Base-by-base conservation (phyloP, 2,329 filamentous ascomycete genomes). In the Xylaria sp. region DNA sequence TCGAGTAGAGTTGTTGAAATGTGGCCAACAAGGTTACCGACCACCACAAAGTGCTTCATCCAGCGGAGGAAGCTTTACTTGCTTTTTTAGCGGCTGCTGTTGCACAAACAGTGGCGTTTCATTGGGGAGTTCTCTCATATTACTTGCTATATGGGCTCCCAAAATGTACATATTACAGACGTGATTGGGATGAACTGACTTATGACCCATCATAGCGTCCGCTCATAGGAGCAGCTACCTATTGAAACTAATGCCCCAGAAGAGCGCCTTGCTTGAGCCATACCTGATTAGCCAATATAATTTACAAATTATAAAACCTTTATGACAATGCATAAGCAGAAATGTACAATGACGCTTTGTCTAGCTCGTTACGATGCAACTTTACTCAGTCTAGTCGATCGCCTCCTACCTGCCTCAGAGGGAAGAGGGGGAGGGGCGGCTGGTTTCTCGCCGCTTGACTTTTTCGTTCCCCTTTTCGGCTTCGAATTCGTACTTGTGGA, bases 1-100 rank as follows among this genome's bases (percentile, higher is more conserved):
- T 98, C 76, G 94, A 98, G 80, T 97, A 83, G 82, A 25, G 23
- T 10, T 28, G 10, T 39, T 25, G 37, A 48, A 54, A 37, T 54
- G 3, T 41, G 25, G 23, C 18, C 25, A 15, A 9, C 10, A 7
- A 25, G 12, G 25, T n/a, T 25, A 44, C 13, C 8, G 25, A 28
- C 7, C 9, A 15, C 20, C 18, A 34, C 2, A 55, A n/a, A 5
- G 9, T 28, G 18, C 31, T 44, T 51, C 12, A n/a, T 39, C 10
- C 37, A 46, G 34, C 34, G 10, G 10, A 37, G 15, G 28, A 37
- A 31, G 59, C 34, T 10, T 37, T 12, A 13, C 55, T 46, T 46
- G 34, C 58, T 50, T 50, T 4, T 37, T 23, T 20, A 31, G 10
- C 28, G 12, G 28, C 50, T 60, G 37, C 34, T 23, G 18, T 46